Conservation (phyloP, 805 yeast species). For the Metschnikowia corniflorae region DNA sequence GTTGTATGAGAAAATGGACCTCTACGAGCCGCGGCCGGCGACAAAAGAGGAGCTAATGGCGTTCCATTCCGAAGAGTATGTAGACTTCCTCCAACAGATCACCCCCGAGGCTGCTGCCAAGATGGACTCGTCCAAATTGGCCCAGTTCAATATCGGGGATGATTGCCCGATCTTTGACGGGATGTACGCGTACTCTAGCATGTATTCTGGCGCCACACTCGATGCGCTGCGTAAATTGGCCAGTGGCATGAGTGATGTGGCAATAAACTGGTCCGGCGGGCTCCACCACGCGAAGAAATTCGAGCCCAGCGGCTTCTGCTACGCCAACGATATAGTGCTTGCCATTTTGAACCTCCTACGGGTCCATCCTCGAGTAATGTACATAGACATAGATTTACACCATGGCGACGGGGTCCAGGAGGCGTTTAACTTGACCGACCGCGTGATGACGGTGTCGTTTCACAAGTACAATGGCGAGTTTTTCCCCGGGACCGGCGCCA, state of each 20-base stretch:
- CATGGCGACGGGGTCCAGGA: conserved; percentile 99
- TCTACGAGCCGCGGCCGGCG: conserved; percentile 80
- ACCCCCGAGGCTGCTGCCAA: conserved; percentile 71
- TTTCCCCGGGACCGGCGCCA: conserved; percentile 95
- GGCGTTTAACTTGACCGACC: conserved; percentile 89
- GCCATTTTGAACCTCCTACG: conserved; percentile 81
- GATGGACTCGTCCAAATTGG: conserved; percentile 52
- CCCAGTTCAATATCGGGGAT: conserved; percentile 83
- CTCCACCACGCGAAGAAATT: conserved; percentile 93
- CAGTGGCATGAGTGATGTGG: conserved; percentile 86
- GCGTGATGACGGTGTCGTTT: conserved; percentile 95
- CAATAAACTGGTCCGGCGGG: conserved; percentile 96
- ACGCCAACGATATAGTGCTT: conserved; percentile 88
- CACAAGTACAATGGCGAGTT: conserved; percentile 93
- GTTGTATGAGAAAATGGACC: conserved; percentile 84
- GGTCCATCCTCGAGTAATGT: conserved; percentile 88
- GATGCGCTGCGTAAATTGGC: conserved; percentile 87
- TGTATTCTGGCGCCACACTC: conserved; percentile 90
- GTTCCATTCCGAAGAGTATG: conserved; percentile 86
- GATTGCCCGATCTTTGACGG: conserved; percentile 97
- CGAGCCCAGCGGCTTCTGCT: conserved; percentile 94
- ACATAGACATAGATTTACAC: conserved; percentile 91
- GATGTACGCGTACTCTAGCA: conserved; percentile 81
- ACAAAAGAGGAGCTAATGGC: conserved; percentile 72
- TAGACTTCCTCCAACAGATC: conserved; percentile 68